phyloP scores from a whole-genome alignment of 2,329 filamentous ascomycete genomes.

The Colletotrichum viniferum region DNA sequence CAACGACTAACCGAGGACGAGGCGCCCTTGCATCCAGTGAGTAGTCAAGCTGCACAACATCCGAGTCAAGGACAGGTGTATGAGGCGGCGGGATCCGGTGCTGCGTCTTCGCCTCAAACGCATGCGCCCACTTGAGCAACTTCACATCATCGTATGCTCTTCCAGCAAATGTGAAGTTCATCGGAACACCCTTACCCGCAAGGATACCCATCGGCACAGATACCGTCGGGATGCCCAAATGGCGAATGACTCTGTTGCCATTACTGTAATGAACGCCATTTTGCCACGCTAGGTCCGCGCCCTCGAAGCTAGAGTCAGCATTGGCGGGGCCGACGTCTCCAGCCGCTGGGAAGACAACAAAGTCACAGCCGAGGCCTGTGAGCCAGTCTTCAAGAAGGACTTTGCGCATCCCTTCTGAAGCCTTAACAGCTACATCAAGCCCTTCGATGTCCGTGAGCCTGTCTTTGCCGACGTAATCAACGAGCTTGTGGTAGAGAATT shows the following conservation, averaged over 20 bases:
- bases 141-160: background rate
- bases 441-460: background rate
- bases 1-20: background rate
- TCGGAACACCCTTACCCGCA: background rate
- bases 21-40: rapidly evolving
- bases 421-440: background rate
- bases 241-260: background rate
- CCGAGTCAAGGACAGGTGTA: background rate
- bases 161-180: background rate
- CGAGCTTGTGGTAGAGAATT: background rate
- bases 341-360: background rate
- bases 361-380: background rate
- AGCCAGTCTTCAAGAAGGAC: background rate
- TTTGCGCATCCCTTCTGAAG: background rate
- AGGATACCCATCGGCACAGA: background rate
- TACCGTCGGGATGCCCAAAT: background rate
- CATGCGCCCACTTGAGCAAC: background rate
- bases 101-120: background rate
- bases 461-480: background rate
- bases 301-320: background rate
- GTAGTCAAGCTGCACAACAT: background rate
- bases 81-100: background rate
- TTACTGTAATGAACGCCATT: background rate
- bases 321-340: background rate
- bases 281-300: background rate